Evolutionary conservation across 169 alveolate genomes (phyloP).

Genomic region (Perkinsus chesapeaki): DNA sequence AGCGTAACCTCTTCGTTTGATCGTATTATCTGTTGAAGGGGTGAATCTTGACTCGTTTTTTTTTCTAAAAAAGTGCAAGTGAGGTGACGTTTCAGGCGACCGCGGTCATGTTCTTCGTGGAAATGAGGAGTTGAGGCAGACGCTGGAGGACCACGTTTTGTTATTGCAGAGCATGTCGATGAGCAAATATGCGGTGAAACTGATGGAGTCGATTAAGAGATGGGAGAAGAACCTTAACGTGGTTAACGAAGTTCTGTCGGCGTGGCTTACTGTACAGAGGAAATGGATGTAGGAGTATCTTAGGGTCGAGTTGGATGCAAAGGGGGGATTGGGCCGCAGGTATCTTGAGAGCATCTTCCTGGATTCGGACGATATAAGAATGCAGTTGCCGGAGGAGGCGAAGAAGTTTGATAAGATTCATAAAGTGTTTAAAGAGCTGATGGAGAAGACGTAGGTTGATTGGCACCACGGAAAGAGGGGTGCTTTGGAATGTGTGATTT

Average conservation of each 20-base stretch:
- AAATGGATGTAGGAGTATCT: slow-evolving; percentile 74
- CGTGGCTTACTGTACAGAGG: slow-evolving; percentile 76
- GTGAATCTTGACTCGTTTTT: background rate
- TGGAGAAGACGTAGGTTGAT: background rate
- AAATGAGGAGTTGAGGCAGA: slow-evolving; percentile 72
- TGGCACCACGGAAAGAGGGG: background rate
- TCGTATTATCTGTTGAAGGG: background rate
- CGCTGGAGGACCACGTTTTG: slow-evolving; percentile 79
- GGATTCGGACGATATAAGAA: slow-evolving; percentile 83
- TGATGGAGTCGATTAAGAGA: slow-evolving; percentile 66
- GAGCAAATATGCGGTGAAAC: slow-evolving; percentile 72
- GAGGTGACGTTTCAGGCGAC: background rate
- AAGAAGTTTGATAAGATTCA: slow-evolving; percentile 77
- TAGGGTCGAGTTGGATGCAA: background rate
- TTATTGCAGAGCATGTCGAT: slow-evolving; percentile 75
- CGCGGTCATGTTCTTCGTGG: slow-evolving; percentile 69
- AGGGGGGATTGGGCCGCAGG: too few relatives aligned
- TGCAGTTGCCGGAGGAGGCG: slow-evolving; percentile 85
- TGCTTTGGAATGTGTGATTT: background rate
- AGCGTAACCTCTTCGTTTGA: slow-evolving; percentile 17
- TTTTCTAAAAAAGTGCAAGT: too few relatives aligned
- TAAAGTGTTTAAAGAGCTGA: slow-evolving; percentile 22
- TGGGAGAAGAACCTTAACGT: slow-evolving; percentile 81
- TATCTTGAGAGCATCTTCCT: slow-evolving; percentile 82
- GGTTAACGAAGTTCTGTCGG: slow-evolving; percentile 77